Base-by-base conservation (phyloP, 1,139 yeast species). In the Keqinozyma sinolaborantium region DNA sequence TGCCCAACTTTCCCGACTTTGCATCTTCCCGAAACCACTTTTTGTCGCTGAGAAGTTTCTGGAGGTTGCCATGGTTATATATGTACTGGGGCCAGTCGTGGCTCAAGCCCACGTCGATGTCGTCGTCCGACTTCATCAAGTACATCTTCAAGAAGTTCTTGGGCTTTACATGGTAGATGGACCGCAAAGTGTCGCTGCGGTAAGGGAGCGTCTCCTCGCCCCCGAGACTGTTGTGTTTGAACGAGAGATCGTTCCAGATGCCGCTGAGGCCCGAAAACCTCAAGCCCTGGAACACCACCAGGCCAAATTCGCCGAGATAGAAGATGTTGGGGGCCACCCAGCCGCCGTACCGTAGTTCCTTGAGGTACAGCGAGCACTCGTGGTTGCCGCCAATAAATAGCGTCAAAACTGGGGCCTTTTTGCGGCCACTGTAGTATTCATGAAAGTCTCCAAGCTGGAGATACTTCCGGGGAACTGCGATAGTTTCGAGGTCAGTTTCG, bases 21-120 rank as follows among this genome's bases (percentile, higher is more conserved):
- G 88, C 71, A 53, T 92, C 97, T 1, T 50, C 48, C 39, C 60
- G 65, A 51, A 92, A 85, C 48, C 71, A 84, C 0, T 83, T 87
- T 53, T 94, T 92, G 15, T 47, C 41, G 16, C 51, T 53, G 18
- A 92, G 45, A 12, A 92, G 58, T 23, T 46, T 41, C 0, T 50
- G 38, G 8, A 66, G 27, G 47, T 85, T 57, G 0, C 97, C 98
- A 51, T 73, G 59, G 12, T 76, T 60, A 29, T 73, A 85, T 12
- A 88, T 79, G 3, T 86, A 86, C 29, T 71, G 78, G 0, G 99
- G 99, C 99, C 99, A 92, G 58, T 92, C 99, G 54, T 92, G 99
- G 28, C 85, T 75, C 35, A 90, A 40, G 48, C 83, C 61, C 1
- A 85, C 52, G 47, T 81, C 87, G 23, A 51, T 39, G 6, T 40